Evolutionary conservation across 176 grass and related monocot species (phyloP).

Genomic region (Poa annua): DNA sequence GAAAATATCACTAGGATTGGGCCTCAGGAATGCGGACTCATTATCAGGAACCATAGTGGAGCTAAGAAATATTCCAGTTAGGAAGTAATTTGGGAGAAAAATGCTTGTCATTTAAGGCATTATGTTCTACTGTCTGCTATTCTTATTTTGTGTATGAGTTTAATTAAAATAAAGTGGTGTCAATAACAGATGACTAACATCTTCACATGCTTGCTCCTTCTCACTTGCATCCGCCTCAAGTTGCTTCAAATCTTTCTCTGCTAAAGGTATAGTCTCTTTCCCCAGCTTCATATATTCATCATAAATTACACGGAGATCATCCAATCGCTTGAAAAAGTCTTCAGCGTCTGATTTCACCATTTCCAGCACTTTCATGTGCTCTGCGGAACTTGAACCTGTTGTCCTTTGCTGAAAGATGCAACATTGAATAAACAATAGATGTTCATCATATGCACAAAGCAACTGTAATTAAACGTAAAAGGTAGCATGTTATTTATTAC

Average conservation of each 20-base stretch:
- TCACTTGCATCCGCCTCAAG: conserved; percentile 68
- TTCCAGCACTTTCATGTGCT: conserved; percentile 66
- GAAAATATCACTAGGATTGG: conserved; percentile 16
- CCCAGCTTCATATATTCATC: conserved; percentile 78
- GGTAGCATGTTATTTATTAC: conserved; percentile 9
- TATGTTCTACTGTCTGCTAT: conserved; percentile 18
- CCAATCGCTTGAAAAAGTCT: conserved; percentile 73
- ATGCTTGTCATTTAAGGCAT: conserved; percentile 4
- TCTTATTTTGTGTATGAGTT: conserved; percentile 22
- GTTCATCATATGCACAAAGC: conserved; percentile 19
- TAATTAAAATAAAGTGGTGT: conserved; percentile 4
- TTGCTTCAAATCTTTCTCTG: conserved; percentile 79
- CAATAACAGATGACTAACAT: conserved; percentile 59
- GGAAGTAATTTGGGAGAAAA: conserved; percentile 14
- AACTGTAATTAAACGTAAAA: conserved; percentile 27
- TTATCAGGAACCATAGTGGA: neutral
- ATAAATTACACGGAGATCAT: conserved; percentile 71
- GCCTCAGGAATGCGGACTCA: neutral
- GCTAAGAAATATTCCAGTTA: conserved; percentile 13
- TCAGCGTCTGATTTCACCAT: conserved; percentile 69
- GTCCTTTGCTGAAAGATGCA: conserved; percentile 78
- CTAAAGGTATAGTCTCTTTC: conserved; percentile 75
- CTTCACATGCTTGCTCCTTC: conserved; percentile 71
- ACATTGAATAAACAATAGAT: conserved; percentile 38
- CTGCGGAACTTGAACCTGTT: conserved; percentile 63